Base-by-base conservation (phyloP, 1,284 basidiomycete genomes). In the Cryptococcus sp. region DNA sequence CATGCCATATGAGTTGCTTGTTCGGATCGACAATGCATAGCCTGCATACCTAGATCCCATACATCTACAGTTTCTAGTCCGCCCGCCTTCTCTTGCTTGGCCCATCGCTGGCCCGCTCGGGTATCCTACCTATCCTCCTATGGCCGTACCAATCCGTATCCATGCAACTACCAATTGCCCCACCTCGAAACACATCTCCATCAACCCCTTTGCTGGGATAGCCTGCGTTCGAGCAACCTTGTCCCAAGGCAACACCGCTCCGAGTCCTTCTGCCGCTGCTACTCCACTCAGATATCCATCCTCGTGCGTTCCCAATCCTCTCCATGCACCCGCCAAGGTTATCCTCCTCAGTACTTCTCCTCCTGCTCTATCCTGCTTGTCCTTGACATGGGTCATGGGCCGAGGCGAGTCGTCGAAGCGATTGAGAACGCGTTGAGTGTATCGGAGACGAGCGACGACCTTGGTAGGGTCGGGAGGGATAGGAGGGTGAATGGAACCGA, bases 401-500 rank as follows among this genome's bases (percentile, higher is more conserved):
- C 28, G 28, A 14, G 14, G 14, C 9, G 28, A 7, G 9, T 31
- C 28, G 28, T 31, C 7, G 14, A 31, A 7, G 14, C 28, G n/a
- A 31, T 31, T 31, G 28, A 31, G 28, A 14, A 31, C 28, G 9
- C 28, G 7, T 31, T 31, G 28, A 31, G 28, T 31, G 44, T 38
- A 46, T 16, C 18, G 19, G 12, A 46, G 5, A 23, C 34, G 34
- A 11, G 12, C 80, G 16, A 77, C 69, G 3, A 79, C 65, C 18
- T 73, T 77, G 14, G 74, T 71, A 2, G 72, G 62, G 4, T 74
- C 69, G 19, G 84, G 82, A 48, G 81, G 78, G 52, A 80, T 78
- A 0, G 81, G 82, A 3, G 84, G 80, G 66, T 86, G 86, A 50
- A 86, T 76, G 3, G 87, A 87, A 3, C 85, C 82, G 24, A 87